A percentile compares a stretch with the other conserved stretches of the same genome.
These are phyloP conservation scores for Kockovaella imperatae DNA, from an alignment of 768 basidiomycete genomes.

Conservation along the genomic window DNA sequence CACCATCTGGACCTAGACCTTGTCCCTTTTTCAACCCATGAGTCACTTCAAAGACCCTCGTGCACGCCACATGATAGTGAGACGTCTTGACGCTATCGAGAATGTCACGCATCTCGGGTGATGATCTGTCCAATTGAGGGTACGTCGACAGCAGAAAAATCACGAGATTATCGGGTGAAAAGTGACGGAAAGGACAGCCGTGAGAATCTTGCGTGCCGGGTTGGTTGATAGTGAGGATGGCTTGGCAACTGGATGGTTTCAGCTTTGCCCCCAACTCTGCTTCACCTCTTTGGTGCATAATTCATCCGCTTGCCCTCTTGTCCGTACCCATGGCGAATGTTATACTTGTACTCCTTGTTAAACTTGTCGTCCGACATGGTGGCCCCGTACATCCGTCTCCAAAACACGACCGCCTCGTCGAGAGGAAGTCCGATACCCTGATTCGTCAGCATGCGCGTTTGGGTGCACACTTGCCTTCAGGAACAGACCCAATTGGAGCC, in stretches of 20 bases:
- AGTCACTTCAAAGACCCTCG: slow-evolving; percentile 90
- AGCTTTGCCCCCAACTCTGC: not conserved
- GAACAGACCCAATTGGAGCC: slow-evolving; percentile 86
- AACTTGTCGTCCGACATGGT: slow-evolving; percentile 84
- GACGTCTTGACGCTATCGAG: slow-evolving; percentile 65
- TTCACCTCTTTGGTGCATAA: slow-evolving; percentile 82
- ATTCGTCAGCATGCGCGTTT: not conserved
- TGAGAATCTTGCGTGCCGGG: slow-evolving; percentile 64
- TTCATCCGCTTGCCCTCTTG: slow-evolving; percentile 90
- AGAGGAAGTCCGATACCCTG: slow-evolving; percentile 87
- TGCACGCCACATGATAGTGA: slow-evolving; percentile 94
- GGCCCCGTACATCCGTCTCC: slow-evolving; percentile 69
- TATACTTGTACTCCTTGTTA: slow-evolving; percentile 96
- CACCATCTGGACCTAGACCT: slow-evolving; percentile 59
- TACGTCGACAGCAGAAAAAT: slow-evolving; percentile 53
- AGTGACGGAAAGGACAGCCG: slow-evolving; percentile 92
- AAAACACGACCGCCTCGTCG: slow-evolving; percentile 87
- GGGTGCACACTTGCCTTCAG: slow-evolving; percentile 60
- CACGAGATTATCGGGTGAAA: slow-evolving; percentile 71
- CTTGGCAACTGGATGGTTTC: slow-evolving; percentile 61
- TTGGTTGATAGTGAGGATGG: slow-evolving; percentile 63
- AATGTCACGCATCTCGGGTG: slow-evolving; percentile 71
- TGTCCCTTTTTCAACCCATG: slow-evolving; percentile 85
- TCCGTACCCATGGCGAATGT: slow-evolving; percentile 90
- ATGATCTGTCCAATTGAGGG: slow-evolving; percentile 52